A percentile compares a stretch with the other conserved stretches of the same genome.
phyloP scores from a whole-genome alignment of 75 land plant species.

The Sequoia sempervirens region DNA sequence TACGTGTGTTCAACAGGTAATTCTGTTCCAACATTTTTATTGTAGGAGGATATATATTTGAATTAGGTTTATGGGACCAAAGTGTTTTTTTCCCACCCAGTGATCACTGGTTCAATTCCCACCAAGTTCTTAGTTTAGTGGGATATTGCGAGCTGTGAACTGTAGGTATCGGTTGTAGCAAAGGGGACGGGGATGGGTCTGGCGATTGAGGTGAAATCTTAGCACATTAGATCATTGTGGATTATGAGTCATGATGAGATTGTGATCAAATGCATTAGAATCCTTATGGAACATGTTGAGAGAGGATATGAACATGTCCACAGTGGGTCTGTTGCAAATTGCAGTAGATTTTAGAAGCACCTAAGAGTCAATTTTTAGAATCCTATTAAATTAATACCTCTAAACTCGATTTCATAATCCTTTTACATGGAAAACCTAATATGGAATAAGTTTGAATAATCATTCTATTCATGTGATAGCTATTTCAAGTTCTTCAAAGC shows the following conservation, averaged over 20 bases:
- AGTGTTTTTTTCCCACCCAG: not conserved
- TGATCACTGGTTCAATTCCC: not conserved
- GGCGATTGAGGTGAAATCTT: not conserved
- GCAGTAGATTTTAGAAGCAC: not conserved
- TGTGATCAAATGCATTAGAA: not conserved
- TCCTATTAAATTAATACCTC: not conserved
- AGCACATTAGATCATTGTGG: not conserved
- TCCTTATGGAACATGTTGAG: not conserved
- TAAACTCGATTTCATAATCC: not conserved
- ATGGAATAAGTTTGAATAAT: not conserved
- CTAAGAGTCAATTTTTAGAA: not conserved
- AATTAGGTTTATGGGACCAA: not conserved
- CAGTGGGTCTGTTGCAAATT: not conserved
- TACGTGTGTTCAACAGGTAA: slow-evolving; percentile 79
- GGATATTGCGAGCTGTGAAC: not conserved
- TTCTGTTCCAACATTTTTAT: not conserved
- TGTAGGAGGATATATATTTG: not conserved
- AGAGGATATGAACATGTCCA: not conserved
- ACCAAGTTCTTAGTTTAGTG: not conserved
- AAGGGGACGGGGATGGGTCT: not conserved
- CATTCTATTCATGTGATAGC: not conserved
- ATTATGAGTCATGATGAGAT: not conserved
- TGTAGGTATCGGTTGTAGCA: not conserved
- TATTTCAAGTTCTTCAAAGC: too few species aligned
- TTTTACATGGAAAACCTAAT: not conserved